Evolutionary conservation across 768 basidiomycete genomes (phyloP), one percentile per base, ranked within the genome.

Genomic region (Leccinum barrowsii): DNA sequence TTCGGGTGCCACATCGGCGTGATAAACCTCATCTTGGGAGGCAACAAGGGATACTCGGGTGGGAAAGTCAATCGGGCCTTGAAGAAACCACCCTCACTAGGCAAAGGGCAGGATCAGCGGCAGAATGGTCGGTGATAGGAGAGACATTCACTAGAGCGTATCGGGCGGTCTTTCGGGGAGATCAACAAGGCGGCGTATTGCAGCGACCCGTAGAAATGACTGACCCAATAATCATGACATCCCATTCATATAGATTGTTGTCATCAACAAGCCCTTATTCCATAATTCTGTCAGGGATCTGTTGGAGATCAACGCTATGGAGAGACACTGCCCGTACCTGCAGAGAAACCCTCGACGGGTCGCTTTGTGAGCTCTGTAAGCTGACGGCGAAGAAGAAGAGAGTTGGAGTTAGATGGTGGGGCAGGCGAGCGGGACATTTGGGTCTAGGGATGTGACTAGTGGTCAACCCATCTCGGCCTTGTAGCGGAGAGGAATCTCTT

Each of bases 1-100:
- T 98, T 99, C 2, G 97, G 97, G 76, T 99, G 97, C 86, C 95
- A 93, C 84, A 99, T 91, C 35, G 87, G 88, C 2, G 97, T 98
- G 64, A 90, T 83, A 69, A 99, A 99, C 21, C 84, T 86, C 92
- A 98, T 92, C 85, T 93, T 95, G 37, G 97, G 96, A 7, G 95
- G 95, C 50, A 86, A 78, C 54, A 96, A 75, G 26, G 96, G 96
- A 71, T 86, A 98, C 73, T 98, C 93, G 26, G 82, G 78, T 7
- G 95, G 96, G 74, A 99, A 98, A 5, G 86, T 81, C 57, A 98
- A 75, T 54, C 89, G 82, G 17, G 94, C 94, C 76, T 93, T 94
- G 77, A 96, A 90, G 74, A 98, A 92, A 7, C 92, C 97, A 59
- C 96, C 97, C 76, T 99, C 96, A 70, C 93, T 94, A 70, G 6